Percentiles rank a stretch among this genome's conserved stretches.
Conservation (phyloP, 1,284 basidiomycete genomes). For the Waitea zeae region DNA sequence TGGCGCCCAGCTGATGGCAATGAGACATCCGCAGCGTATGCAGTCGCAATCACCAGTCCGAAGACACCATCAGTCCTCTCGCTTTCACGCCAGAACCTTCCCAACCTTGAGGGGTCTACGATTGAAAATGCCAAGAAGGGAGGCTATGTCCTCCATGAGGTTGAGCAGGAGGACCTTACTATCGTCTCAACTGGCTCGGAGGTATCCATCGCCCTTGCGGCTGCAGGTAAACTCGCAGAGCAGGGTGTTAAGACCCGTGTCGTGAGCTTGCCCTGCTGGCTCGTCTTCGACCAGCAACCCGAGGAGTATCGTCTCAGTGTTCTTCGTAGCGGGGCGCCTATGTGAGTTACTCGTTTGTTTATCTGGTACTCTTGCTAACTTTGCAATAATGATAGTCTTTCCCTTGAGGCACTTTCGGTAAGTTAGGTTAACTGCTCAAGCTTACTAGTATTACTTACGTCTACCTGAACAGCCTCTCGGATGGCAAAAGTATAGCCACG, state of each 20-base stretch:
- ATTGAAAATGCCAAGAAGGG: conserved; percentile 77
- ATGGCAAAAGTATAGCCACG: conserved; percentile 80
- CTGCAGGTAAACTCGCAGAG: conserved; percentile 58
- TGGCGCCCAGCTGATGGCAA: conserved; percentile 92
- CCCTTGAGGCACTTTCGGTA: conserved; percentile 72
- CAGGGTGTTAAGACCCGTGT: conserved; percentile 72
- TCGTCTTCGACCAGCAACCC: conserved; percentile 77
- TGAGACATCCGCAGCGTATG: conserved; percentile 85
- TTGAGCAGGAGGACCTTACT: conserved; percentile 62
- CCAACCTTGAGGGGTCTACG: conserved; percentile 78
- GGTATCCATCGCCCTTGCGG: conserved; percentile 75
- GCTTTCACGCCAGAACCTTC: conserved; percentile 86
- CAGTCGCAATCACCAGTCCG: conserved; percentile 56
- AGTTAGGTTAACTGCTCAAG: conserved; percentile 10
- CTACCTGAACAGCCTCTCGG: conserved; percentile 55
- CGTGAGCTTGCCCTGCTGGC: conserved; percentile 82
- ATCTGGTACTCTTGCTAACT: too few relatives aligned
- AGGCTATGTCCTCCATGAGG: conserved; percentile 82
- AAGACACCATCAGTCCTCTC: conserved; percentile 75
- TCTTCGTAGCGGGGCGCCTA: conserved; percentile 76
- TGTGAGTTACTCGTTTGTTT: too few relatives aligned
- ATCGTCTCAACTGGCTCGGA: conserved; percentile 85
- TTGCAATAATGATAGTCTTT: too few relatives aligned
- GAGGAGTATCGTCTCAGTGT: conserved; percentile 72
- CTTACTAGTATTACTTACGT: neutral